Conservation (phyloP, 2,329 filamentous ascomycete genomes). For the Diaporthe vaccinii region DNA sequence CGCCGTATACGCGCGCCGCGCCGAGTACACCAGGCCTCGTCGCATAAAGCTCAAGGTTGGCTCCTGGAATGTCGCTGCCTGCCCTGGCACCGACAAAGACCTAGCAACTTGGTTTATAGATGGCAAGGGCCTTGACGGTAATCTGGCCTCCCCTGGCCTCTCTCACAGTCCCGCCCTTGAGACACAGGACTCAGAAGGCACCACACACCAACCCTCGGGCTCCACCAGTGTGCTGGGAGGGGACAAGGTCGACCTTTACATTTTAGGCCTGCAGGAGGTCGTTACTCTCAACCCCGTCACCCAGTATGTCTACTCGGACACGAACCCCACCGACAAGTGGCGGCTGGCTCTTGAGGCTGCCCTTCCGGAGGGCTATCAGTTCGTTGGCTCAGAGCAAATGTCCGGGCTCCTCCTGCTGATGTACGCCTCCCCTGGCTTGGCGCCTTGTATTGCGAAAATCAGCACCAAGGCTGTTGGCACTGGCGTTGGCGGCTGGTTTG, state of each 20-base stretch:
- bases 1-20: constrained; percentile 78
- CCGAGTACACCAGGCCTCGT: constrained; percentile 83
- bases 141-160: constrained; percentile 68
- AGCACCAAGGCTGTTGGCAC: constrained; percentile 89
- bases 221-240: constrained; percentile 65
- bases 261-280: constrained; percentile 91
- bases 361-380: constrained; percentile 81
- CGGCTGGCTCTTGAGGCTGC: constrained; percentile 80
- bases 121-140: constrained; percentile 77
- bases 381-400: constrained; percentile 86
- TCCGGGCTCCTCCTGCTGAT: constrained; percentile 87
- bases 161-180: constrained; percentile 55
- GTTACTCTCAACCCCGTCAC: constrained; percentile 85
- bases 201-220: constrained; percentile 48
- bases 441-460: constrained; percentile 81
- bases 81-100: constrained; percentile 88
- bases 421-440: constrained; percentile 85
- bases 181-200: constrained; percentile 42
- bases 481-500: constrained; percentile 91
- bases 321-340: constrained; percentile 81
- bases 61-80: constrained; percentile 93
- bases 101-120: constrained; percentile 89
- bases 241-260: constrained; percentile 87
- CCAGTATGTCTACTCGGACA: constrained; percentile 84
- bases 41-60: constrained; percentile 89